Conservation (phyloP, 2,329 filamentous ascomycete genomes). For the Gnomoniopsis smithogilvyi region DNA sequence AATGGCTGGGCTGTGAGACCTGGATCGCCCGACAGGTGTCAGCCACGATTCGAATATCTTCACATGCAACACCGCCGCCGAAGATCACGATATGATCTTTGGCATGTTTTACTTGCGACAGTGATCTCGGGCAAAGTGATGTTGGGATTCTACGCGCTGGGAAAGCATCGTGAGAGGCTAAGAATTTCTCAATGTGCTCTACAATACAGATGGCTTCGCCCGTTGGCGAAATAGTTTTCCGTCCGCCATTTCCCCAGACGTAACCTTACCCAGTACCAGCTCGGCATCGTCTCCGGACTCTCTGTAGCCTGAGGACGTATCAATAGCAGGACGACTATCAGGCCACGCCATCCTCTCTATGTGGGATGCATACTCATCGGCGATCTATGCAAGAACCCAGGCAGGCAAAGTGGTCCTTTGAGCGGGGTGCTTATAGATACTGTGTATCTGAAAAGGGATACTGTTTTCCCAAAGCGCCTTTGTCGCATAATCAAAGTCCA, state of each 20-base stretch:
- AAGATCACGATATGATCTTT: no score
- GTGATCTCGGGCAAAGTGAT: no score
- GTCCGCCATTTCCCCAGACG: neutral
- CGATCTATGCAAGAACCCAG: neutral
- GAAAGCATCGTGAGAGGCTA: no score
- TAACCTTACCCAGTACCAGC: neutral
- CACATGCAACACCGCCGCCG: neutral
- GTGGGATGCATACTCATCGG: neutral
- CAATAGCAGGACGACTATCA: neutral
- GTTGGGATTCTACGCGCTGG: no score
- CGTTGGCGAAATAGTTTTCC: no score
- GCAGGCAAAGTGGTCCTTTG: neutral
- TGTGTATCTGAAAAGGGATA: no score
- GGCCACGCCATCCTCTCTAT: neutral
- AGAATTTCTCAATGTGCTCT: no score
- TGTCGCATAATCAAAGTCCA: no score
- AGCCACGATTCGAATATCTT: neutral
- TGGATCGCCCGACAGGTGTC: neutral
- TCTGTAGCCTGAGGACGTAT: neutral
- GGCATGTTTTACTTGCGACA: neutral
- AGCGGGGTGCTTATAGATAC: no score
- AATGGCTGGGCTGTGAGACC: no score
- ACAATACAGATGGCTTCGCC: no score
- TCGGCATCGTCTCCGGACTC: neutral
- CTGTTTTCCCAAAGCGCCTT: no score